These are phyloP conservation scores for Plasmodium knowlesi DNA, from an alignment of 169 alveolate genomes.

Conservation along the genomic window DNA sequence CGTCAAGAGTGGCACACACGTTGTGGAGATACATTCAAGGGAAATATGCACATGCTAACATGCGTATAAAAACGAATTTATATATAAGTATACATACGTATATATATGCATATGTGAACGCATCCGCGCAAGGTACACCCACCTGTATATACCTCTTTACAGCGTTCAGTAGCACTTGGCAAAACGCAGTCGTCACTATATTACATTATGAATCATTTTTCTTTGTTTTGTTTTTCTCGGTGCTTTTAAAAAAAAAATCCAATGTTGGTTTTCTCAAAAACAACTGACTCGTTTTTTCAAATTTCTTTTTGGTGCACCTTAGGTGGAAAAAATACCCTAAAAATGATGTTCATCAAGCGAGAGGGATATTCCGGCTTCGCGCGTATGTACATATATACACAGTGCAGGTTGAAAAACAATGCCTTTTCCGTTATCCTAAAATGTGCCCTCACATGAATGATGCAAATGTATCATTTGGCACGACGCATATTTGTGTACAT, in stretches of 20 bases:
- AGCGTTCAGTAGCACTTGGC: not conserved
- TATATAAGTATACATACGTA: not conserved
- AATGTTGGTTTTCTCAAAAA: not conserved
- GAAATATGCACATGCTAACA: not conserved
- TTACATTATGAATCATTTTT: not conserved
- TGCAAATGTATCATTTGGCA: not conserved
- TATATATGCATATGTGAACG: not conserved
- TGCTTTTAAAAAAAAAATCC: not conserved
- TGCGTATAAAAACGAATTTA: not conserved
- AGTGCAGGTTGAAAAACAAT: not conserved
- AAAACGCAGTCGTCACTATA: not conserved
- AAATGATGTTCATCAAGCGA: not conserved
- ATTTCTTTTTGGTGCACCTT: not conserved
- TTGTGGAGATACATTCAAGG: not conserved
- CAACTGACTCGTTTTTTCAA: not conserved
- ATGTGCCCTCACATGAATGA: not conserved
- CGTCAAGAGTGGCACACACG: not conserved
- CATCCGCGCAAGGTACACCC: not conserved
- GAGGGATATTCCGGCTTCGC: not conserved
- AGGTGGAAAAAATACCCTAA: not conserved
- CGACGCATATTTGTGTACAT: not conserved
- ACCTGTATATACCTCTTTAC: not conserved
- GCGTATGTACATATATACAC: not conserved
- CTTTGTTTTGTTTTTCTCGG: not conserved
- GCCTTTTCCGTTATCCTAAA: not conserved